Evolutionary conservation across 768 basidiomycete genomes (phyloP), one percentile per base, ranked within the genome.

Genomic region (Mycena crocata): DNA sequence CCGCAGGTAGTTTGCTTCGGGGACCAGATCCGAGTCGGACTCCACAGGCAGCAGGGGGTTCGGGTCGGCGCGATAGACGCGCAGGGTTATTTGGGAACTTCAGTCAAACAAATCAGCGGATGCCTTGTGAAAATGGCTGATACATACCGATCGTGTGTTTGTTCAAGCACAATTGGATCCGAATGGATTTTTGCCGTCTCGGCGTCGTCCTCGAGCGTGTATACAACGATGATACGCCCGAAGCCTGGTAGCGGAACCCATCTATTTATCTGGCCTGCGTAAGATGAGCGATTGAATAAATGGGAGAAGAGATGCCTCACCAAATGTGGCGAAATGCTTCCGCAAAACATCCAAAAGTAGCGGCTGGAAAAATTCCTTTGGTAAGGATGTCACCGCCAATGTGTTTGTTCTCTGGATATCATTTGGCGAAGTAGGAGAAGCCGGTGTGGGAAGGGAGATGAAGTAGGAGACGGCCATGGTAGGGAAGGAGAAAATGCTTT

Each of bases 171-270:
- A 52, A 92, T 85, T 44, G 87, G 87, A 79, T 94, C 90, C 76
- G 88, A 87, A 52, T 80, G 83, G 48, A 78, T 73, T 75, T 93
- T 94, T 0, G 92, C 94, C 19, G 75, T 75, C 73, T 92, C 90
- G 0, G 91, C 93, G 44, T 86, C 81, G 23, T 87, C 85, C 21
- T 89, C 89, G 15, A 77, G 74, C 28, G 85, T 82, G 75, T 90
- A 98, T 1, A 98, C 94, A 24, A 97, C 79, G 61, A 98, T 87
- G 34, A 95, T 90, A 31, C 96, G 86, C 1, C 89, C 87, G 72
- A 98, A 95, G 8, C 89, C 90, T 23, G 86, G 87, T 7, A 99
- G 79, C 5, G 95, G 95, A 1, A 93, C 94, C 96, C 96, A 99
- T 71, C 91, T 87, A 72, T 93, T 90, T n/a, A 99, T 89, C 28